Conservation (phyloP, 2,329 filamentous ascomycete species). For the Emericellopsis atlantica region DNA sequence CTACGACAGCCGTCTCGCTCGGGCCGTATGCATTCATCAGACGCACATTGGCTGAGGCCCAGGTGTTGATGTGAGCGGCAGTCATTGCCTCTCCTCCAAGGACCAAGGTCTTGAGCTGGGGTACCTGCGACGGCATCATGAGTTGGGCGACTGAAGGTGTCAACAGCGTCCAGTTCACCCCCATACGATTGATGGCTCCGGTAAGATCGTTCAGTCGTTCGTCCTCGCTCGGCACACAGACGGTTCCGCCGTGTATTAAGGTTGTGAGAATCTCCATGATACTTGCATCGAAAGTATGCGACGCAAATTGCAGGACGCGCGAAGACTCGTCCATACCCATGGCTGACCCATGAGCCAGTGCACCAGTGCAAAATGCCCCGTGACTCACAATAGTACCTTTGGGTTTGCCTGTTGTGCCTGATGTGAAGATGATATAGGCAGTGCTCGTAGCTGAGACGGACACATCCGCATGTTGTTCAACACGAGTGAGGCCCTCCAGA, state of each 20-base stretch:
- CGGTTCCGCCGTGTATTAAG: slow-evolving; percentile 3
- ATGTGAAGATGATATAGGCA: slow-evolving; percentile 10
- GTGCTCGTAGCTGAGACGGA: background rate
- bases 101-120: background rate
- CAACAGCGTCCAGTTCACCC: slow-evolving; percentile 9
- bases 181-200: slow-evolving; percentile 4
- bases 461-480: background rate
- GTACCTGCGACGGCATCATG: background rate
- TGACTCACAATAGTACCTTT: slow-evolving; percentile 11
- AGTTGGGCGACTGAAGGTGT: slow-evolving; percentile 5
- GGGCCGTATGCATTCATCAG: slow-evolving; percentile 11
- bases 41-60: background rate
- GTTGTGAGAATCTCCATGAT: slow-evolving; percentile 5
- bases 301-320: slow-evolving; percentile 14
- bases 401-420: slow-evolving; percentile 10
- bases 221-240: slow-evolving; percentile 5
- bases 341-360: slow-evolving; percentile 7
- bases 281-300: slow-evolving; percentile 6
- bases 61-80: background rate
- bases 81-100: slow-evolving; percentile 3
- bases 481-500: background rate
- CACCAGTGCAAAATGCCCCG: slow-evolving; percentile 7
- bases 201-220: slow-evolving; percentile 4
- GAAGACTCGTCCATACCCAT: slow-evolving; percentile 11
- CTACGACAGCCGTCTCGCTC: slow-evolving; percentile 6